A percentile compares a stretch with the other conserved stretches of the same genome.
Evolutionary conservation across 768 basidiomycete species (phyloP).

Genomic region (Candolleomyces eurysporus): DNA sequence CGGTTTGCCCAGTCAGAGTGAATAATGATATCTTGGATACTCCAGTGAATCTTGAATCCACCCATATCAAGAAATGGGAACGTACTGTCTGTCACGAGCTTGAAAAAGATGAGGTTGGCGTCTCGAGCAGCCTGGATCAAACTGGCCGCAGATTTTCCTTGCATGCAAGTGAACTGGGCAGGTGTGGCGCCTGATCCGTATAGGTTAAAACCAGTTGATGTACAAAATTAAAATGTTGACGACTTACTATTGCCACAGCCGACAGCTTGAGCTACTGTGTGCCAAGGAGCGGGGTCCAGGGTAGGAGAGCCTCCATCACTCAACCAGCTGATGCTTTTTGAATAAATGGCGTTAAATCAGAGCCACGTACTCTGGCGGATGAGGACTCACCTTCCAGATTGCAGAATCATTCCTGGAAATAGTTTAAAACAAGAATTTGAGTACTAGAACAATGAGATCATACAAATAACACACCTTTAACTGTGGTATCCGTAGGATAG

Average conservation of each 20-base stretch:
- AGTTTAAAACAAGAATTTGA: background rate
- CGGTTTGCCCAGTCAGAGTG: conserved; percentile 28
- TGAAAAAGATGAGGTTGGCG: conserved; percentile 25
- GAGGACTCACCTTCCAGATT: conserved; percentile 32
- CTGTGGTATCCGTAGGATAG: conserved; percentile 31
- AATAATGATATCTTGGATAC: conserved; percentile 27
- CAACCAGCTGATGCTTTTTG: conserved; percentile 13
- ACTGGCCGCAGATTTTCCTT: conserved; percentile 25
- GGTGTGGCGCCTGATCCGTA: conserved; percentile 15
- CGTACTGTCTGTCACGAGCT: conserved; percentile 30
- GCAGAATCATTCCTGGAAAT: conserved; percentile 28
- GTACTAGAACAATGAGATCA: background rate
- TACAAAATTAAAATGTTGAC: background rate
- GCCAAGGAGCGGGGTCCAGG: conserved; percentile 26
- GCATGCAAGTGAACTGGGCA: conserved; percentile 36
- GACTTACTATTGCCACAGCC: conserved; percentile 33
- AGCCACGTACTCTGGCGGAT: background rate
- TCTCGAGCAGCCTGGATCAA: conserved; percentile 31
- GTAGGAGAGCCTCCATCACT: conserved; percentile 10
- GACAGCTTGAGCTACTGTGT: conserved; percentile 24
- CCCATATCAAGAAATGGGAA: background rate
- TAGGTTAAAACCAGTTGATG: background rate
- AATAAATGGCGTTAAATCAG: background rate
- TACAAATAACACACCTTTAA: conserved; percentile 15
- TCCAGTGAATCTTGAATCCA: background rate